phyloP scores from a whole-genome alignment of 2,329 filamentous ascomycete genomes.

The Alternaria gaisen region DNA sequence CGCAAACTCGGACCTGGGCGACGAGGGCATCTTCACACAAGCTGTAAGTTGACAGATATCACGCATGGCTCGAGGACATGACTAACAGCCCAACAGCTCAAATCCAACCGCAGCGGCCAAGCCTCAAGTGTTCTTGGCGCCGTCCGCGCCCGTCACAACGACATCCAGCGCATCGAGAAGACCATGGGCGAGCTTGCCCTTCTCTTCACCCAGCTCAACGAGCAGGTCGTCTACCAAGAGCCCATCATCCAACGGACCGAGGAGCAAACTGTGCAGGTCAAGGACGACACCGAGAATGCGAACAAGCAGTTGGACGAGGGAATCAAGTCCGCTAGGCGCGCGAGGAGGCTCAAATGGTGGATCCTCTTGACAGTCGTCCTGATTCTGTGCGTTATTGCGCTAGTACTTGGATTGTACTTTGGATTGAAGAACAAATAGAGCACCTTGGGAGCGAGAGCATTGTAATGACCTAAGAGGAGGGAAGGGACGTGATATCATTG shows the following conservation, averaged over 20 bases:
- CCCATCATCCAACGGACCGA: conserved; percentile 69
- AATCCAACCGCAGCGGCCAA: conserved; percentile 76
- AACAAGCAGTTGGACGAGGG: conserved; percentile 75
- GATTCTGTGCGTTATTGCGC: conserved; percentile 60
- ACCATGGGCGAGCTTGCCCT: conserved; percentile 74
- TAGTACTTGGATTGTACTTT: conserved; percentile 61
- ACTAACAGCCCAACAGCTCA: conserved; percentile 63
- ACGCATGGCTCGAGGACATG: neutral
- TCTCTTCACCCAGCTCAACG: conserved; percentile 78
- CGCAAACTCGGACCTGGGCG: conserved; percentile 74
- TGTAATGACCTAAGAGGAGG: neutral
- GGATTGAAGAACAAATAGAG: conserved; percentile 40
- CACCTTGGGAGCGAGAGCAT: neutral
- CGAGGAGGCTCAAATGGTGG: conserved; percentile 84
- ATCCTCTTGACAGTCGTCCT: conserved; percentile 67
- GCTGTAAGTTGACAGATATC: conserved; percentile 66
- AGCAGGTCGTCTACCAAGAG: conserved; percentile 77
- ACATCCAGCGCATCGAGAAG: conserved; percentile 81
- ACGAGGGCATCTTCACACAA: conserved; percentile 83
- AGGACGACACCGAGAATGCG: conserved; percentile 72
- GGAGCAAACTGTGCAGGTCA: conserved; percentile 71
- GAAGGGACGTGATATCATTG: neutral
- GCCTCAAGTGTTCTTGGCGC: conserved; percentile 77
- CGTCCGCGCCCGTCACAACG: conserved; percentile 83
- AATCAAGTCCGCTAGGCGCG: conserved; percentile 71